Evolutionary conservation across 1,139 yeast species (phyloP), one percentile per base, ranked within the genome.

Genomic region (Suhomyces bolitotheri): DNA sequence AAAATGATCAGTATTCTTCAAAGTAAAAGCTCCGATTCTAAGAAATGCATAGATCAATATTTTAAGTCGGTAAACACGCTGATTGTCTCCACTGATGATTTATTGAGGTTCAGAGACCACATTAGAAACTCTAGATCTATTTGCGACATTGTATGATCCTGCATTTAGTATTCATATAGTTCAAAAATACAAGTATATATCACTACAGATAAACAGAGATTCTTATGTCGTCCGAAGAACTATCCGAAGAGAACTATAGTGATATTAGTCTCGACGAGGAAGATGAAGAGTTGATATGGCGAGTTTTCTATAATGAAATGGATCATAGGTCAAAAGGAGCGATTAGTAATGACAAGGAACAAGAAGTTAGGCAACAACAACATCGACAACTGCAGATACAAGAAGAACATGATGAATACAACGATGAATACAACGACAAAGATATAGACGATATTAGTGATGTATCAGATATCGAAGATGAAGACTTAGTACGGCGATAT

Each of bases 191-290:
- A 19, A 6, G 29, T 16, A 26, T 14, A 16, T 21, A 28, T 25
- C 8, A 15, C n/a, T 9, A 12, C 11, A 11, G 8, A 7, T 5
- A 25, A 25, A 11, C 15, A n/a, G n/a, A 17, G 20, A 17, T 7
- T 7, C 7, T 17, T 17, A 17, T 17, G 20, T 8, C 8, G 20
- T 17, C 20, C 8, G 20, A 17, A 6, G 8, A 17, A 7, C 7
- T 7, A 17, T 17, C 20, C 20, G 31, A 32, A 12, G 38, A 51
- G 20, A 57, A 51, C 5, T 56, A 49, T 17, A 63, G 71, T 32
- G 75, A 70, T 40, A 64, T 69, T 9, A 66, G 73, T 39, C 51
- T 71, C 12, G 75, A 71, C 30, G 75, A 69, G 45, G 75, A 70
- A 30, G 76, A 71, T 35, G 76, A 70, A 47, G 75, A 66, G 41